These are phyloP conservation scores for Curvularia sp. DNA, from an alignment of 2,329 filamentous ascomycete species.

Conservation along the genomic window DNA sequence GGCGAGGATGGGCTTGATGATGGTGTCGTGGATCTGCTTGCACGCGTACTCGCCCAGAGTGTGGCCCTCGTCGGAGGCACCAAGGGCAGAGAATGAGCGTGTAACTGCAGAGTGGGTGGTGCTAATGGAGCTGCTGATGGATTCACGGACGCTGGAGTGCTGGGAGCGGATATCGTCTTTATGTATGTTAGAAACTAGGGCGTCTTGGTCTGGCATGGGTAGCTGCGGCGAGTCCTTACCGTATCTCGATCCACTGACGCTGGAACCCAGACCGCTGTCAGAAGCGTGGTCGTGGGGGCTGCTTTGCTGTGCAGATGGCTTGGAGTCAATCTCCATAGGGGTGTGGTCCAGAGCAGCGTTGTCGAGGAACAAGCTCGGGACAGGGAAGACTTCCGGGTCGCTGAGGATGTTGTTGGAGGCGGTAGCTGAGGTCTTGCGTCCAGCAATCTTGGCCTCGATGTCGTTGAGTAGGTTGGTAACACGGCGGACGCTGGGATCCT, in stretches of 20 bases:
- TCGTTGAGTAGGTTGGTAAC: slow-evolving; percentile 54
- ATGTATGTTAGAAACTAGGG: slow-evolving; percentile 41
- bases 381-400: slow-evolving; percentile 58
- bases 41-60: slow-evolving; percentile 73
- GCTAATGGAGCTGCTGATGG: slow-evolving; percentile 48
- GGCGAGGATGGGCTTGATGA: slow-evolving; percentile 75
- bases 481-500: slow-evolving; percentile 55
- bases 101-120: slow-evolving; percentile 51
- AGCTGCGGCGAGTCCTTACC: slow-evolving; percentile 43
- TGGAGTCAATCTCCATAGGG: slow-evolving; percentile 53
- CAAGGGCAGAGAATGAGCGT: slow-evolving; percentile 54
- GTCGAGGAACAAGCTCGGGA: slow-evolving; percentile 55
- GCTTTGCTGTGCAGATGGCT: slow-evolving; percentile 49
- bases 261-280: slow-evolving; percentile 88
- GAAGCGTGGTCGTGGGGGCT: slow-evolving; percentile 70
- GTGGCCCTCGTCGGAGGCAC: slow-evolving; percentile 54
- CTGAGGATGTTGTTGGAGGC: slow-evolving; percentile 51
- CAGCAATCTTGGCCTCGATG: slow-evolving; percentile 55
- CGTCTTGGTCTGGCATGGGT: slow-evolving; percentile 23
- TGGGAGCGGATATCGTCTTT: slow-evolving; percentile 44
- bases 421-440: slow-evolving; percentile 38
- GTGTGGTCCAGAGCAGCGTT: slow-evolving; percentile 44
- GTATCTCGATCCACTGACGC: slow-evolving; percentile 66
- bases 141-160: slow-evolving; percentile 42
- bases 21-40: slow-evolving; percentile 80